Evolutionary conservation across 2,329 filamentous ascomycete species (phyloP).

Genomic region (Coniochaeta ligniaria): DNA sequence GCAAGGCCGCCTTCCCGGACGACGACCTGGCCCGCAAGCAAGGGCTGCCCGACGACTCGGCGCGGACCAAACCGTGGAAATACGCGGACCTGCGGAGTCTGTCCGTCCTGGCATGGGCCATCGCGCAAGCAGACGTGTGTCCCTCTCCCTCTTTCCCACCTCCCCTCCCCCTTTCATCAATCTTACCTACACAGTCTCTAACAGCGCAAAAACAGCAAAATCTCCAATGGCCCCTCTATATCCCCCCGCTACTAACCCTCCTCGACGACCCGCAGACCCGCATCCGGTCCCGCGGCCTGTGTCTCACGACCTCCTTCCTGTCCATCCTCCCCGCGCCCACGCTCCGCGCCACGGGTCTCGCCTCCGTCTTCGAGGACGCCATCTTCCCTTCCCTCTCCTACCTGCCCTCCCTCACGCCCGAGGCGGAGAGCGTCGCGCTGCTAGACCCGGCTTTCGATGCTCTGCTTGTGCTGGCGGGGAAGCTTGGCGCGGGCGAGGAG

Average conservation of each 20-base stretch:
- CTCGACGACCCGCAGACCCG: slow-evolving; percentile 53
- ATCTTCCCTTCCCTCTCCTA: slow-evolving; percentile 67
- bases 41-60: slow-evolving; percentile 28
- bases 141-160: neutral
- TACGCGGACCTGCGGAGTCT: slow-evolving; percentile 41
- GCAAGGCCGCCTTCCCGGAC: slow-evolving; percentile 40
- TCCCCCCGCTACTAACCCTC: slow-evolving; percentile 63
- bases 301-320: slow-evolving; percentile 48
- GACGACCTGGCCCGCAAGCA: slow-evolving; percentile 23
- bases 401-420: slow-evolving; percentile 70
- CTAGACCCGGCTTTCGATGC: slow-evolving; percentile 60
- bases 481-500: slow-evolving; percentile 15
- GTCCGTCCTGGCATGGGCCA: slow-evolving; percentile 54
- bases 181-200: neutral
- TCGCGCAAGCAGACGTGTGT: slow-evolving; percentile 40
- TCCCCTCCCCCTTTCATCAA: neutral
- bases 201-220: slow-evolving; percentile 25
- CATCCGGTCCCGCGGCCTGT: slow-evolving; percentile 49
- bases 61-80: slow-evolving; percentile 54
- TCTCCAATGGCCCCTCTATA: slow-evolving; percentile 61
- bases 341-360: slow-evolving; percentile 57
- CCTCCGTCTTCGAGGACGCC: slow-evolving; percentile 60
- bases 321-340: slow-evolving; percentile 41
- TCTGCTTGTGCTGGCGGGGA: slow-evolving; percentile 50
- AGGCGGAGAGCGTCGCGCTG: slow-evolving; percentile 59